Base-by-base conservation (phyloP, 1,139 yeast species). In the Nakaseomyces delphensis region DNA sequence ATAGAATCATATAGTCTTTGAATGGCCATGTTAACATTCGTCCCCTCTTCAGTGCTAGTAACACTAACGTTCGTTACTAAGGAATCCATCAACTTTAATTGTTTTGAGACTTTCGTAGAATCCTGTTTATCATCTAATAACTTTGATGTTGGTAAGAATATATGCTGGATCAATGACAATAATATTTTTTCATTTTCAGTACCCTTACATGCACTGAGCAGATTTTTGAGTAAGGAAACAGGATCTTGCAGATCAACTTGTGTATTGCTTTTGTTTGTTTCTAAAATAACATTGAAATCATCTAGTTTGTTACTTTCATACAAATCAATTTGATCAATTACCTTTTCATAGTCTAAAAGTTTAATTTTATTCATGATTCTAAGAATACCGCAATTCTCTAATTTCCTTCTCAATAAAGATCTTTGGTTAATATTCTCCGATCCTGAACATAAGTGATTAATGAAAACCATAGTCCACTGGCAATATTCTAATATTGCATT, bases 21-120 rank as follows among this genome's bases (percentile, higher is more conserved):
- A 32, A 91, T 83, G 1, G 95, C 89, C 51, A 86, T 78, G 41
- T 84, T 86, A 54, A 87, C 73, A 4, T 87, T 84, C 7, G 89
- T 73, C 35, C 82, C 85, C 48, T 81, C 80, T 51, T 82, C 83
- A 0, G 79, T 66, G 13, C 75, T 69, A 18, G 83, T 79, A 73
- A 79, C 72, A 3, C 91, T 77, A 7, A 91, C 79, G 56, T 85
- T 85, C 24, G 91, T 83, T 20, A 87, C 74, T 49, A 91, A 71
- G 1, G 89, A 89, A 64, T 89, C 95, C 48, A 89, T 75, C 45
- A 91, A 68, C 54, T 87, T 77, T 53, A 85, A 73, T 57, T 87
- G 82, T 51, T 89, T 69, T 0, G 76, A 69, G 28, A 77, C 60
- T 43, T 78, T 82, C 4, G 65, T 51, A 9, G 70, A 64, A 39